These are phyloP conservation scores for Podospora appendiculata DNA, from an alignment of 495 filamentous ascomycete species.

Conservation along the genomic window DNA sequence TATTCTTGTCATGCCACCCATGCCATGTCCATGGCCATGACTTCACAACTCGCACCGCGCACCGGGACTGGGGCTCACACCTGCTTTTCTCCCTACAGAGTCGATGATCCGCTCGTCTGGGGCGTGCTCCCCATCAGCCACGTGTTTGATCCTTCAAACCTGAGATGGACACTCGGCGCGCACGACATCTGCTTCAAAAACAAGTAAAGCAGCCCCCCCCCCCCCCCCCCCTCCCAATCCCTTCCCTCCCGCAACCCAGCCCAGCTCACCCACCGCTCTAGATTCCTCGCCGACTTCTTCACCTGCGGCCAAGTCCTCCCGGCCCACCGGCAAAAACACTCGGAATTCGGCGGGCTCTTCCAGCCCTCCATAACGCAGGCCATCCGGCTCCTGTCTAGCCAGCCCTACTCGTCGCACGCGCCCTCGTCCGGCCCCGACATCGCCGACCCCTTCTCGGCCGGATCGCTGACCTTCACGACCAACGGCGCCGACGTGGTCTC, in stretches of 20 bases:
- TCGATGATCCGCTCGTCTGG: slow-evolving; percentile 94
- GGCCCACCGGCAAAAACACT: slow-evolving; percentile 73
- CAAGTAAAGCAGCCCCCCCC: slow-evolving; percentile 35
- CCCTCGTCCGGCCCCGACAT: slow-evolving; percentile 20
- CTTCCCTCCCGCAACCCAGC: background rate
- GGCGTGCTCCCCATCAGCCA: slow-evolving; percentile 71
- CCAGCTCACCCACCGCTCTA: slow-evolving; percentile 11
- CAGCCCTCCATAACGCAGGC: slow-evolving; percentile 84
- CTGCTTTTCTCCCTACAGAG: slow-evolving; percentile 36
- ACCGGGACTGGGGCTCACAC: slow-evolving; percentile 1
- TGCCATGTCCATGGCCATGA: background rate
- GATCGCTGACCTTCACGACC: slow-evolving; percentile 58
- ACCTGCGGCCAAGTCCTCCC: slow-evolving; percentile 80
- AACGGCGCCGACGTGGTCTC: slow-evolving; percentile 49
- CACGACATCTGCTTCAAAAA: slow-evolving; percentile 88
- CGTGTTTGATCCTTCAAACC: slow-evolving; percentile 59
- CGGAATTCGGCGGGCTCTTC: slow-evolving; percentile 66
- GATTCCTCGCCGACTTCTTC: slow-evolving; percentile 64
- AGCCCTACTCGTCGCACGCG: slow-evolving; percentile 30
- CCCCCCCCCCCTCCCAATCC: background rate
- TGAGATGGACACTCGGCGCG: slow-evolving; percentile 80
- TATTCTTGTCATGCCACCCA: background rate
- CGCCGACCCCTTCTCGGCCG: slow-evolving; percentile 51
- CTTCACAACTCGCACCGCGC: background rate
- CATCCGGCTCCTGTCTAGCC: slow-evolving; percentile 70